Base-by-base conservation (phyloP, 257 asterid genomes). In the Voacanga thouarsii region DNA sequence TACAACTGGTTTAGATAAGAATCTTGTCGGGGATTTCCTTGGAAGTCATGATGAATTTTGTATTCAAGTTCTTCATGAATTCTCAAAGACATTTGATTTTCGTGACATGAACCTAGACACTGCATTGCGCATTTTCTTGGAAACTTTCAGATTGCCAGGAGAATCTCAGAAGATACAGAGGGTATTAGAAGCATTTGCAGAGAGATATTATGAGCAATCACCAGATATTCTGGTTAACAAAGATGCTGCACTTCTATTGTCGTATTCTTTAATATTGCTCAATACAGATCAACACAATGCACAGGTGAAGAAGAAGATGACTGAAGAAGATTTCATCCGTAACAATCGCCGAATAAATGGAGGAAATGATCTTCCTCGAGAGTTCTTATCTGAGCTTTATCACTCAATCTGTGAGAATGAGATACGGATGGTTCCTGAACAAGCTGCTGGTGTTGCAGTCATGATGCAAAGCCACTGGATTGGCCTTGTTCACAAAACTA, bases 301-400 rank as follows among this genome's bases (percentile, higher is more conserved):
- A 68, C 99, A 94, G 90, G 99, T 94, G 83, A 94, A 91, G 88
- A 92, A 90, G 90, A 94, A 91, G 91, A 94, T 94, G 99, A 94
- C 88, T 4, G 96, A 91, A 87, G 99, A 90, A 68, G 99, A 94
- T 85, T 94, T 94, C 84, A 89, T 94, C 79, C 90, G 96, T 55
- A 94, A 94, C 82, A 92, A 91, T 83, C 89, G 99, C 30, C 88
- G 89, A 82, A 94, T 94, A 77, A 94, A 94, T 68, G 97, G 96
- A 76, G 99, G 99, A 53, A 85, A 83, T 77, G 99, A 94, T 87
- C 97, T 94, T 21, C 97, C 99, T 76, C 90, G 96, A 74, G 97
- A 90, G 49, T 87, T 89, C 83, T 87, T 94, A 75, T 87, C 96
- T 55, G 90, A 92, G 85, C 95, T 94, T 56, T 94, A 83, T 85